Conservation (phyloP, 148 eudicot genomes). For the Bassia scoparia region DNA sequence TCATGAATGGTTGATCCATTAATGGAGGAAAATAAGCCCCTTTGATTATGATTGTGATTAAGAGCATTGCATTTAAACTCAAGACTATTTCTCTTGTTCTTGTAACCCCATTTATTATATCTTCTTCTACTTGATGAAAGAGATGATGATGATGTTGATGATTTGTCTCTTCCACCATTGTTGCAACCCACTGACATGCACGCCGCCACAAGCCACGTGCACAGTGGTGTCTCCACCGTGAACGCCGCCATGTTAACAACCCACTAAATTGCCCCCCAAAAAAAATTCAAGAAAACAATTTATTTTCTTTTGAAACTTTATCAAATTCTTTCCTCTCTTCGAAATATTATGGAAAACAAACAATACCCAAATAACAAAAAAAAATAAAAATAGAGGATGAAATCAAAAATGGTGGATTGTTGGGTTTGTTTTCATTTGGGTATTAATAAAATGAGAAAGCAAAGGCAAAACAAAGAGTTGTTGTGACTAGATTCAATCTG, state of each 20-base stretch:
- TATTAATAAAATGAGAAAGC: slow-evolving; percentile 1
- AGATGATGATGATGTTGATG: slow-evolving; percentile 11
- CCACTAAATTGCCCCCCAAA: neutral
- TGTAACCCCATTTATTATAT: neutral
- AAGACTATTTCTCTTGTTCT: slow-evolving; percentile 23
- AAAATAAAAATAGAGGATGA: neutral
- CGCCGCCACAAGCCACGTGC: slow-evolving; percentile 59
- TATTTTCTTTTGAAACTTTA: neutral
- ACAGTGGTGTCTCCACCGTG: slow-evolving; percentile 48
- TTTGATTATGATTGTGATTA: neutral
- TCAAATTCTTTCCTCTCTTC: neutral
- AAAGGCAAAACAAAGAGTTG: slow-evolving; percentile 11
- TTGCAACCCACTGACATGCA: slow-evolving; percentile 41
- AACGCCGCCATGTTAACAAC: slow-evolving; percentile 39
- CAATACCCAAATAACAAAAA: slow-evolving; percentile 6
- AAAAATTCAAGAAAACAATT: neutral
- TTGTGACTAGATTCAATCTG: slow-evolving; percentile 29
- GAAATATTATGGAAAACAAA: neutral
- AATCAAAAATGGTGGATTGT: neutral
- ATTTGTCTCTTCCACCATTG: slow-evolving; percentile 20
- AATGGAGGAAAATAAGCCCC: slow-evolving; percentile 26
- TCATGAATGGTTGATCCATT: slow-evolving; percentile 40
- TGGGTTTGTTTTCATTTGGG: slow-evolving; percentile 3
- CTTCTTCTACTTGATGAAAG: slow-evolving; percentile 19
- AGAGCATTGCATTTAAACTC: slow-evolving; percentile 31